phyloP scores from a whole-genome alignment of 164 flowering plant species.

The Houttuynia cordata region DNA sequence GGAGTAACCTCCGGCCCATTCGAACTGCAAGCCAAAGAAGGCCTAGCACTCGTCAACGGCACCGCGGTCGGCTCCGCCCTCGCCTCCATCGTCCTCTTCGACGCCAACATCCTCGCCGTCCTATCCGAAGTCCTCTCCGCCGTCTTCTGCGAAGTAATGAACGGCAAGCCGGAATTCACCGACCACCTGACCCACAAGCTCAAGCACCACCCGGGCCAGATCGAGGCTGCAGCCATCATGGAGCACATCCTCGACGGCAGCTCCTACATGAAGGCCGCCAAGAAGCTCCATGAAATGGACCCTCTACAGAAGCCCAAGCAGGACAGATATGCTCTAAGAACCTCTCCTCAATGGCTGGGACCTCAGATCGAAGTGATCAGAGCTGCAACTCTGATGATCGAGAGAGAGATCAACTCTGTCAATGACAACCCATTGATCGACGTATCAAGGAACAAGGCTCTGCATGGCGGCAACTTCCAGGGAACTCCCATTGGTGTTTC shows the following conservation, averaged over 20 bases:
- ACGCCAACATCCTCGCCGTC: slow-evolving; percentile 37
- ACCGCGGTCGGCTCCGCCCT: slow-evolving; percentile 51
- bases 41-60: slow-evolving; percentile 52
- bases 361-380: slow-evolving; percentile 55
- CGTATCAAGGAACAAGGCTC: slow-evolving; percentile 49
- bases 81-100: slow-evolving; percentile 40
- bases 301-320: slow-evolving; percentile 58
- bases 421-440: slow-evolving; percentile 58
- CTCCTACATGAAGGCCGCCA: slow-evolving; percentile 30
- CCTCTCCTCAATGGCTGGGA: slow-evolving; percentile 60
- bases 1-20: slow-evolving; percentile 35
- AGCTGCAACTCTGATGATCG: slow-evolving; percentile 36
- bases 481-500: slow-evolving; percentile 67
- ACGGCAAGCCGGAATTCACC: slow-evolving; percentile 53
- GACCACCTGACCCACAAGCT: slow-evolving; percentile 51
- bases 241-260: slow-evolving; percentile 53
- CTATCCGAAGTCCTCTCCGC: slow-evolving; percentile 42
- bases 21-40: slow-evolving; percentile 50
- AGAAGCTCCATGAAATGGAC: slow-evolving; percentile 37
- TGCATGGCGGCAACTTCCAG: slow-evolving; percentile 66
- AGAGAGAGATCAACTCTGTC: slow-evolving; percentile 57
- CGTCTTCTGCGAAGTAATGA: slow-evolving; percentile 50
- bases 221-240: slow-evolving; percentile 63
- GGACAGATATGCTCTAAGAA: slow-evolving; percentile 54
- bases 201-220: slow-evolving; percentile 66